Conservation (phyloP, 306 rosid genomes). For the Gastrolobium villosum region DNA sequence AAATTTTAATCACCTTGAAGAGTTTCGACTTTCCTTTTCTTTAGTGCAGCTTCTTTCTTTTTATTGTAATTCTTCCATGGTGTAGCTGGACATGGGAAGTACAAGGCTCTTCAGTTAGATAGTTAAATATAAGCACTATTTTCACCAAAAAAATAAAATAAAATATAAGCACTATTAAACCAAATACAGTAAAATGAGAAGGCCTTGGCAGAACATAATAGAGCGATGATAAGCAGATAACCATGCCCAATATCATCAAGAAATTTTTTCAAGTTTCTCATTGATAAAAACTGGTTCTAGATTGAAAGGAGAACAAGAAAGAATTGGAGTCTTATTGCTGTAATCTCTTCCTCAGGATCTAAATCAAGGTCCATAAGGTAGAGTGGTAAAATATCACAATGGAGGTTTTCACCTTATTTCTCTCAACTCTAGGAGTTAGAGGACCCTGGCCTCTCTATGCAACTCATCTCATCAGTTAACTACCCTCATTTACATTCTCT, state of each 20-base stretch:
- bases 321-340: too few species aligned
- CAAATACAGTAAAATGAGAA: constrained; percentile 36
- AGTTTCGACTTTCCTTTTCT: constrained; percentile 80
- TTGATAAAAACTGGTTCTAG: too few species aligned
- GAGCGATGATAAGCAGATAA: constrained; percentile 37
- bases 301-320: too few species aligned
- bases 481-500: too few species aligned
- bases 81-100: constrained; percentile 68
- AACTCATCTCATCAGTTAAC: too few species aligned
- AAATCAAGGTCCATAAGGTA: too few species aligned
- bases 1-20: constrained; percentile 74
- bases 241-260: constrained; percentile 32
- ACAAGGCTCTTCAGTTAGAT: constrained; percentile 46
- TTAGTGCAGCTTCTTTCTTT: constrained; percentile 83
- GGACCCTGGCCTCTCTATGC: too few species aligned
- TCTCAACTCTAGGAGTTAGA: too few species aligned
- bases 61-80: constrained; percentile 73
- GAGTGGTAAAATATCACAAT: too few species aligned
- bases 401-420: too few species aligned
- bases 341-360: too few species aligned
- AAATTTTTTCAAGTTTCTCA: constrained; percentile 11
- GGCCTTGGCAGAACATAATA: constrained; percentile 45
- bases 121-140: constrained; percentile 23
- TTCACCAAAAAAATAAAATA: too few species aligned
- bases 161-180: constrained; percentile 26